Conservation (phyloP, 1,139 yeast genomes). For the Debaryomycetaceae sp. region DNA sequence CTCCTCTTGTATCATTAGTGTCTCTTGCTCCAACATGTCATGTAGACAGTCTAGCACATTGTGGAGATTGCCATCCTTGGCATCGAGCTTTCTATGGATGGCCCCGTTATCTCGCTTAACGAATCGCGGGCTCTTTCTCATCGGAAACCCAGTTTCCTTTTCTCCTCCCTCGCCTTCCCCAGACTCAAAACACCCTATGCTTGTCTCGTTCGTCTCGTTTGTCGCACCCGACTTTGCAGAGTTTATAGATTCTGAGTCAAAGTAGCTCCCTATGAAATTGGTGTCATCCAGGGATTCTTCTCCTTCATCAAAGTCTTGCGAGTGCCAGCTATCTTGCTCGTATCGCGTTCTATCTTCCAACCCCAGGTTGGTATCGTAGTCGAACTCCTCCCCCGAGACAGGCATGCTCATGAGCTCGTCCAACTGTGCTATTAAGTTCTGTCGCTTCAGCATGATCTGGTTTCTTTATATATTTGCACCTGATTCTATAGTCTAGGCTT, state of each 20-base stretch:
- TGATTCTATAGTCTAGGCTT: too few relatives aligned
- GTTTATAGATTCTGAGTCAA: neutral
- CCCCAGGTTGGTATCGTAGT: neutral
- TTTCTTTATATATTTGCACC: too few relatives aligned
- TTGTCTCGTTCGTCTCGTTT: neutral
- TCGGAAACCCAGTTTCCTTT: neutral
- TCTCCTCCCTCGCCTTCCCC: neutral
- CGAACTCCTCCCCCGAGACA: neutral
- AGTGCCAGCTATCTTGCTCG: too few relatives aligned
- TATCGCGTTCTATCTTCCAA: neutral
- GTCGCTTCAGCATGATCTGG: neutral
- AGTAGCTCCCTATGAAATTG: neutral
- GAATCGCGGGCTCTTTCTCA: neutral
- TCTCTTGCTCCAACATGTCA: conserved; percentile 11
- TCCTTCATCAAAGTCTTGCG: neutral
- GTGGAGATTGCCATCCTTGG: conserved; percentile 6
- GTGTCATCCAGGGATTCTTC: neutral
- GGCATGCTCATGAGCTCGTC: neutral
- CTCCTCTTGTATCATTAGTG: conserved; percentile 4
- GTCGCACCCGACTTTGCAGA: neutral
- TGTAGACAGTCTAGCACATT: conserved; percentile 9
- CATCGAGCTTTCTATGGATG: conserved; percentile 1
- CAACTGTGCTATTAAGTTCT: neutral
- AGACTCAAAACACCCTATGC: neutral
- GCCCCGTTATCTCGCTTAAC: conserved; percentile 1